Evolutionary conservation across 495 filamentous ascomycete genomes (phyloP), one percentile per base, ranked within the genome.

Genomic region (Hypoxylon trugodes): DNA sequence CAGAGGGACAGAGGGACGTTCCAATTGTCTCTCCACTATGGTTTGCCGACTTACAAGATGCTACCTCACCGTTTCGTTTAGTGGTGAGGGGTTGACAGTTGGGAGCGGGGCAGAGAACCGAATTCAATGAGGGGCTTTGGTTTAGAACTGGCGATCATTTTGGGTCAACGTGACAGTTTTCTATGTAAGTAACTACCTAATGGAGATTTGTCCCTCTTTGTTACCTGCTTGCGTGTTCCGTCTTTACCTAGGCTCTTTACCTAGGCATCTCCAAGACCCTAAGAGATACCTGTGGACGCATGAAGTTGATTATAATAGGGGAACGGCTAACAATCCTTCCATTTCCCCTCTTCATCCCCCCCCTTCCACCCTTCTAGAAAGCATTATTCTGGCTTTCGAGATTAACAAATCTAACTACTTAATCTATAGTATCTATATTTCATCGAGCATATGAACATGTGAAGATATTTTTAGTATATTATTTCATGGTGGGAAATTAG

Each of bases 51-150:
- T 35, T n/a, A 38, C 45, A 6, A 50, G 49, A 60, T 60, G 37
- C 19, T 51, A 57, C 62, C 57, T 61, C 56, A 51, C 56, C 50
- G 50, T 55, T 28, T 41, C 37, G 18, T 35, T 15, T 10, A 36
- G 12, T 36, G 37, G 45, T 60, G 63, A 66, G 63, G 63, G 63
- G 63, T 57, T 66, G 55, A 45, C 30, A 60, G 36, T 60, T 52
- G 45, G 30, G 47, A 50, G 63, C 63, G 63, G 63, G 63, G 63
- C 63, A 66, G 55, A 48, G 28, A 46, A 61, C 50, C 32, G 43
- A 47, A 47, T 57, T 49, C 25, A 7, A 57, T 52, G 51, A 61
- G 51, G 60, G 52, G 51, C 37, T 41, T n/a, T 1, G 35, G 10
- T 33, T 38, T 36, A 16, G 26, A 24, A 25, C 26, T 50, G 59